These are phyloP conservation scores for Carnegiea gigantea DNA, from an alignment of 179 eudicot genomes.

Conservation along the genomic window DNA sequence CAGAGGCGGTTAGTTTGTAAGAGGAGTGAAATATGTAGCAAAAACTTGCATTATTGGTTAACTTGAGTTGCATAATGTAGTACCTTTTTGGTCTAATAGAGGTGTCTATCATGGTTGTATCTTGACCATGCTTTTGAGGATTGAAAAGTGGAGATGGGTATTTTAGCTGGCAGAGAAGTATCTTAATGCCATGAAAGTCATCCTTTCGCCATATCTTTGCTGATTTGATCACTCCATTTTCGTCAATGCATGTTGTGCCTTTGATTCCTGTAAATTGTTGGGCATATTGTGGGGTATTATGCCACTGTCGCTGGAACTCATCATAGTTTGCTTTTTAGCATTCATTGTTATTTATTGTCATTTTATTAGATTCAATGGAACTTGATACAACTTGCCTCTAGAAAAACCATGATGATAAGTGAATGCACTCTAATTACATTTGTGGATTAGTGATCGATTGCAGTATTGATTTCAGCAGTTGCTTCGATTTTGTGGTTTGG, in stretches of 20 bases:
- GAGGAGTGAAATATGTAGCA: too few relatives aligned
- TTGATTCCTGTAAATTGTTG: not conserved
- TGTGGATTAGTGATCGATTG: not conserved
- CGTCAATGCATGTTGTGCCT: not conserved
- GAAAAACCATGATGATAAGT: not conserved
- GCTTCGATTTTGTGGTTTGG: not conserved
- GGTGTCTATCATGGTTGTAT: not conserved
- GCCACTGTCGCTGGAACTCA: not conserved
- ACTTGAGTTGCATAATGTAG: not conserved
- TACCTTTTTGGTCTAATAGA: not conserved
- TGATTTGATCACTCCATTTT: not conserved
- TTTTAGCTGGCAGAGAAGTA: not conserved
- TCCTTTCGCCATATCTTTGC: not conserved
- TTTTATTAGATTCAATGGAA: not conserved
- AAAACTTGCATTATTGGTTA: not conserved
- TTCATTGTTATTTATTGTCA: not conserved
- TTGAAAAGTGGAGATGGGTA: not conserved
- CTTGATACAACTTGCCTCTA: not conserved
- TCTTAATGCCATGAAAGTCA: not conserved
- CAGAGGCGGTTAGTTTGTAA: too few relatives aligned
- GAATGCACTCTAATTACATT: not conserved
- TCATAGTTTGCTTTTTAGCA: not conserved
- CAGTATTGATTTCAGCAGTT: not conserved
- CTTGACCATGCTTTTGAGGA: not conserved
- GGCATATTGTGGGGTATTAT: not conserved